A percentile compares a stretch with the other conserved stretches of the same genome.
These are phyloP conservation scores for Epichloe brachyelytri DNA, from an alignment of 2,329 filamentous ascomycete species.

Conservation along the genomic window DNA sequence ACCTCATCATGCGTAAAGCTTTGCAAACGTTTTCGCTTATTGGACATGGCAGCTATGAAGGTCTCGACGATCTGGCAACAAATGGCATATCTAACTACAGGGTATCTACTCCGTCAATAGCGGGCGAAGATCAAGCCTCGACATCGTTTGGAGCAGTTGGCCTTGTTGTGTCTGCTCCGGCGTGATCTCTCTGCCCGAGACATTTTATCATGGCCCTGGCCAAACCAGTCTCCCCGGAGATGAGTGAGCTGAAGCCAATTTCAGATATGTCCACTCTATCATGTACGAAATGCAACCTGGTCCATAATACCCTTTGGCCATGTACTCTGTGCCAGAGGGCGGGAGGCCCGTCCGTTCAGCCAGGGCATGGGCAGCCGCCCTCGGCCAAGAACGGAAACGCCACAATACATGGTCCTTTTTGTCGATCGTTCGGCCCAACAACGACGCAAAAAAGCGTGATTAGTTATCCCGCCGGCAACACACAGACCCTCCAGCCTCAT, in stretches of 20 bases:
- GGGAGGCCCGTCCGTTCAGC: neutral
- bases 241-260: neutral
- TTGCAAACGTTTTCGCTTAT: neutral
- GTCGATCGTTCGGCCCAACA: neutral
- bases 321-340: slow-evolving; percentile 2
- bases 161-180: neutral
- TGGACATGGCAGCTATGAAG: neutral
- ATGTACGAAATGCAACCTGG: neutral
- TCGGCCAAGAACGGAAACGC: neutral
- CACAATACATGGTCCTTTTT: neutral
- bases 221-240: slow-evolving; percentile 3
- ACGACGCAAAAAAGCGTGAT: neutral
- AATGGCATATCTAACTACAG: neutral
- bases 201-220: slow-evolving; percentile 7
- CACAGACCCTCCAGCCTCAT: neutral
- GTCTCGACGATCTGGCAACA: neutral
- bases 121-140: neutral
- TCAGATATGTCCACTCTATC: neutral
- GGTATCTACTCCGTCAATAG: neutral
- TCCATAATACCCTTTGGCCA: neutral
- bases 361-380: neutral
- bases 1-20: too few species aligned
- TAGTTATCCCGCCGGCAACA: neutral
- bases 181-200: slow-evolving; percentile 7
- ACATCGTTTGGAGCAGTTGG: neutral